These are phyloP conservation scores for Fusarium sambucinum DNA, from an alignment of 2,329 filamentous ascomycete genomes.

Conservation along the genomic window DNA sequence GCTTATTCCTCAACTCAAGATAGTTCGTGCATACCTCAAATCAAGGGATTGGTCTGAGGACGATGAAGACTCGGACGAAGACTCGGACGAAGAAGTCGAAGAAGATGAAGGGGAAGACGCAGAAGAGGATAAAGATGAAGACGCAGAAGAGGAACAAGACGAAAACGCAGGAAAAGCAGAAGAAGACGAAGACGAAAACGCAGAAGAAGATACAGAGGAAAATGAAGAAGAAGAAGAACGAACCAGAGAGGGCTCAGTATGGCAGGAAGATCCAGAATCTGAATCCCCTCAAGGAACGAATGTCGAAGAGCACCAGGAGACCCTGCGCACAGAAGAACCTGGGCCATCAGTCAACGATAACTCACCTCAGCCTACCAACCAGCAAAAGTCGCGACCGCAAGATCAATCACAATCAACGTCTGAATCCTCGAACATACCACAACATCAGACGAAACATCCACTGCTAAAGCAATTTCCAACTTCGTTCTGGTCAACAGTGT, in stretches of 20 bases:
- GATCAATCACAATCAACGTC: background rate
- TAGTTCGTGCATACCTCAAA: constrained; percentile 9
- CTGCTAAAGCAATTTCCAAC: background rate
- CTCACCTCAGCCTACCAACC: background rate
- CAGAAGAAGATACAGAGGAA: background rate
- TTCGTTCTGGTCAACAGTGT: background rate
- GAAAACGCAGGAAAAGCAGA: background rate
- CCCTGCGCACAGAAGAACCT: background rate
- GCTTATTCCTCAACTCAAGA: constrained; percentile 14
- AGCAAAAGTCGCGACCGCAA: background rate
- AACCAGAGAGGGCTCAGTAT: too few relatives aligned
- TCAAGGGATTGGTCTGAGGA: background rate
- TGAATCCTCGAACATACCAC: background rate
- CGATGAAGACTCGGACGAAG: background rate
- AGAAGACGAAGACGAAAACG: background rate
- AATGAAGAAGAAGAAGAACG: background rate
- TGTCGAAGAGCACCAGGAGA: background rate
- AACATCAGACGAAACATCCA: background rate
- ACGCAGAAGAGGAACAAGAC: too few relatives aligned
- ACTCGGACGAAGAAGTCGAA: background rate
- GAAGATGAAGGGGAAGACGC: background rate
- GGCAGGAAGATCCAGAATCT: background rate
- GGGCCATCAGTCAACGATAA: background rate
- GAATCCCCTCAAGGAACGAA: background rate
- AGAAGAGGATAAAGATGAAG: background rate